Percentiles rank a stretch among this genome's conserved stretches.
phyloP scores from a whole-genome alignment of 345 rosid genomes.

The Hirschfeldia incana region DNA sequence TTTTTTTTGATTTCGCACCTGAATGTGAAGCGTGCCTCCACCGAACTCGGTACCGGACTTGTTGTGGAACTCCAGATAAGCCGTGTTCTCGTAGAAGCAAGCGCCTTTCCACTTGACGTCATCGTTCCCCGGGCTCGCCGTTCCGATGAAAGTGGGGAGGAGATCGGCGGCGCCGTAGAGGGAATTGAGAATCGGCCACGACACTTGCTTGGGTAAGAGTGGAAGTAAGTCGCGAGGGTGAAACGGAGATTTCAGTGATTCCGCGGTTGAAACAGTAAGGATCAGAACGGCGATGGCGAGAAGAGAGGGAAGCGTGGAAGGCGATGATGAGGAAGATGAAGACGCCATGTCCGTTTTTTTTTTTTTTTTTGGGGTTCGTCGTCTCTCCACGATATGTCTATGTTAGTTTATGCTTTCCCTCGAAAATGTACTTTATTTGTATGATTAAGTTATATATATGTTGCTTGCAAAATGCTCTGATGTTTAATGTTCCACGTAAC shows the following conservation, averaged over 20 bases:
- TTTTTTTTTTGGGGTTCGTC: neutral
- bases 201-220: constrained; percentile 61
- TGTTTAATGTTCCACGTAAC: neutral
- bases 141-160: constrained; percentile 80
- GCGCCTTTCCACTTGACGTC: constrained; percentile 80
- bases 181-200: constrained; percentile 80
- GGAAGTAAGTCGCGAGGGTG: constrained; percentile 78
- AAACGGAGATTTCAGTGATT: constrained; percentile 49
- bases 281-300: constrained; percentile 4
- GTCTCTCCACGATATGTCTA: neutral
- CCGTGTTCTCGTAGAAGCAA: constrained; percentile 70
- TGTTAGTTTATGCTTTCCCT: neutral
- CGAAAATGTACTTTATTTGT: neutral
- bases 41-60: constrained; percentile 78
- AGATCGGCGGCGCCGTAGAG: constrained; percentile 70
- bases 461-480: neutral
- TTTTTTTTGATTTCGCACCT: constrained; percentile 10
- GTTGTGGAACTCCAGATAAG: constrained; percentile 83
- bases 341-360: constrained; percentile 27
- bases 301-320: constrained; percentile 27
- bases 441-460: neutral
- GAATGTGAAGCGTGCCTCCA: constrained; percentile 86
- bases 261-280: constrained; percentile 11
- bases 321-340: constrained; percentile 20
- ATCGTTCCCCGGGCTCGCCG: constrained; percentile 46